Conservation (phyloP, 306 rosid genomes). For the Dalbergia oliveri region DNA sequence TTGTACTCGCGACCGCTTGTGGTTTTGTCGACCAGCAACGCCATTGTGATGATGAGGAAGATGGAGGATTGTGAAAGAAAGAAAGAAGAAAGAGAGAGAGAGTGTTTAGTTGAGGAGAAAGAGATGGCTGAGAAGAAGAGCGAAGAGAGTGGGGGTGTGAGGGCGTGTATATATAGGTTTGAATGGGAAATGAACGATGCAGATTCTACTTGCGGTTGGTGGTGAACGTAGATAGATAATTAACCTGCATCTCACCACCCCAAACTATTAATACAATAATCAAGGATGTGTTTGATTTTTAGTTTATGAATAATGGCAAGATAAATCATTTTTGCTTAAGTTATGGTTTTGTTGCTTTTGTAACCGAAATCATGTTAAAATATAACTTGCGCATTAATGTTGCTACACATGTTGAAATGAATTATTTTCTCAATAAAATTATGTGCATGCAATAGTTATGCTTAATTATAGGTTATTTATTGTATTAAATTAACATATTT, state of each 20-base stretch:
- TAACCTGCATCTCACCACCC: neutral
- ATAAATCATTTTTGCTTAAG: no score
- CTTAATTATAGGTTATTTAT: no score
- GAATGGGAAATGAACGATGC: constrained; percentile 51
- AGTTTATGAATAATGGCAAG: no score
- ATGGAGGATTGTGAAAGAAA: neutral
- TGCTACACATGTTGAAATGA: no score
- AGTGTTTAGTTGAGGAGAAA: neutral
- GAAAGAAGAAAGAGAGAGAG: no score
- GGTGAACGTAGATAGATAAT: neutral
- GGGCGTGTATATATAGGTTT: constrained; percentile 40
- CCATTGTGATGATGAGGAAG: constrained; percentile 43
- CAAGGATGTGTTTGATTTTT: neutral
- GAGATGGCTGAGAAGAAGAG: neutral
- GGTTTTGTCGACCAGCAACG: constrained; percentile 81
- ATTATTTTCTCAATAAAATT: no score
- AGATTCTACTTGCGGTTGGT: constrained; percentile 40
- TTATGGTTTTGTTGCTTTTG: no score
- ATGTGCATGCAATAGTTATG: no score
- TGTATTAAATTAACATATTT: no score
- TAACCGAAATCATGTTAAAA: no score
- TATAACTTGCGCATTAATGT: no score
- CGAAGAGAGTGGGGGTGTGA: neutral
- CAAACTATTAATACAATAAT: neutral
- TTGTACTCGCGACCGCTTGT: constrained; percentile 84